phyloP scores from a whole-genome alignment of 345 rosid species.

The Populus nigra region DNA sequence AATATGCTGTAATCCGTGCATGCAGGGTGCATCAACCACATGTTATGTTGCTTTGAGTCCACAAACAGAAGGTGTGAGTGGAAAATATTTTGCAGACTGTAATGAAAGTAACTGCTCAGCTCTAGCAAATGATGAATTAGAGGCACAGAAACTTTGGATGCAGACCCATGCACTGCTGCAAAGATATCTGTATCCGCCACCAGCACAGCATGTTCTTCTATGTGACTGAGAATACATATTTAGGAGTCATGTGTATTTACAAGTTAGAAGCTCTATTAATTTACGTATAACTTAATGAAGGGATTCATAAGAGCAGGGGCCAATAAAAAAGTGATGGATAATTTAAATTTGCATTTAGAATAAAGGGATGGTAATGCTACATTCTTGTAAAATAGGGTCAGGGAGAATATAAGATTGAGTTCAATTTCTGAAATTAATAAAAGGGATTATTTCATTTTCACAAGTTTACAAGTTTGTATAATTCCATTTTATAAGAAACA shows the following conservation, averaged over 20 bases:
- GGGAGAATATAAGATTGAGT: not conserved
- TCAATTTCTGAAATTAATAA: not conserved
- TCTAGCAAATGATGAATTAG: constrained; percentile 64
- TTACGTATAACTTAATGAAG: not conserved
- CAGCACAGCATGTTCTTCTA: not conserved
- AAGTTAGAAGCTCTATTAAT: not conserved
- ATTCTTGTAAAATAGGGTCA: not conserved
- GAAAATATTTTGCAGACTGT: constrained; percentile 86
- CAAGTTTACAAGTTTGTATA: not conserved
- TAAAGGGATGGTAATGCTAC: not conserved
- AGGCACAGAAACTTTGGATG: constrained; percentile 60
- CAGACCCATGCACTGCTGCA: constrained; percentile 54
- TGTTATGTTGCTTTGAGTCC: constrained; percentile 87
- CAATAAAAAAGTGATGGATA: not conserved
- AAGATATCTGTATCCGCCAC: constrained; percentile 29
- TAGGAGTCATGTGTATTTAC: not conserved
- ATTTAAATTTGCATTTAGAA: not conserved
- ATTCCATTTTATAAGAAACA: no score
- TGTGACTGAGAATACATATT: not conserved
- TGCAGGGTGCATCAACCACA: constrained; percentile 93
- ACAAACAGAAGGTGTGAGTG: constrained; percentile 49
- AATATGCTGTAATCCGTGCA: no score
- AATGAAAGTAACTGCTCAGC: constrained; percentile 72
- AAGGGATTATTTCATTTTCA: not conserved
- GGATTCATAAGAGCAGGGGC: not conserved